Percentiles rank a stretch among this genome's conserved stretches.
phyloP scores from a whole-genome alignment of 2,329 filamentous ascomycete species.

The Colletotrichum trifolii region DNA sequence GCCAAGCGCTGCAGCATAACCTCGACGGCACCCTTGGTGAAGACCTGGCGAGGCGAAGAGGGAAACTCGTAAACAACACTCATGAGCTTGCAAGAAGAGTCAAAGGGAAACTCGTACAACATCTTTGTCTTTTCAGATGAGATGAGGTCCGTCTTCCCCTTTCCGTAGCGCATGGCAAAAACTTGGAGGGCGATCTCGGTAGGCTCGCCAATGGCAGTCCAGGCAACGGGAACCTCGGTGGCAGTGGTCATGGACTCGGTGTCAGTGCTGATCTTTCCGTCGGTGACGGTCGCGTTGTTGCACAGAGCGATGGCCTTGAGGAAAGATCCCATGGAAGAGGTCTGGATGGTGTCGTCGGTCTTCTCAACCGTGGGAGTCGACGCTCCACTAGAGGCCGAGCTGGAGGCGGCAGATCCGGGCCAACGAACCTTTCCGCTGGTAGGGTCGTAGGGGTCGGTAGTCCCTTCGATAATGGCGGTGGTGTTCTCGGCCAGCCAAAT shows the following conservation, averaged over 20 bases:
- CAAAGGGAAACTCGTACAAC: conserved; percentile 76
- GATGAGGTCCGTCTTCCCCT: conserved; percentile 53
- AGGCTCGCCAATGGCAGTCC: conserved; percentile 73
- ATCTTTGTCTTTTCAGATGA: conserved; percentile 54
- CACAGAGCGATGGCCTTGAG: conserved; percentile 69
- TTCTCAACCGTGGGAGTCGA: conserved; percentile 42
- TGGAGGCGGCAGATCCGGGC: conserved; percentile 48
- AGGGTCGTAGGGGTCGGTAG: conserved; percentile 71
- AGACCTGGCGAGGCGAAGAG: conserved; percentile 53
- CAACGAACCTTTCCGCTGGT: conserved; percentile 64
- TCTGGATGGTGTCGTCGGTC: conserved; percentile 41
- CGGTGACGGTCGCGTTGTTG: conserved; percentile 66
- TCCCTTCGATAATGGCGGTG: conserved; percentile 63
- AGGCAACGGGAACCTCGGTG: conserved; percentile 52
- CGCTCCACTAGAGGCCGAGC: conserved; percentile 44
- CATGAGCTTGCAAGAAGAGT: conserved; percentile 80
- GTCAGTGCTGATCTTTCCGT: conserved; percentile 54
- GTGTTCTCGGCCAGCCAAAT: conserved; percentile 69
- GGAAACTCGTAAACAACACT: conserved; percentile 70
- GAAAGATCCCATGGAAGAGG: conserved; percentile 56
- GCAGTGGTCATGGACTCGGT: conserved; percentile 59
- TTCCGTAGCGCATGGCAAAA: conserved; percentile 75
- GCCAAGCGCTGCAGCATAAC: conserved; percentile 64
- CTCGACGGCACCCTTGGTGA: conserved; percentile 70
- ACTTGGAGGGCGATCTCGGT: conserved; percentile 82